A percentile compares a stretch with the other conserved stretches of the same genome.
Conservation (phyloP, 2,329 filamentous ascomycete genomes). For the Colletotrichum trifolii region DNA sequence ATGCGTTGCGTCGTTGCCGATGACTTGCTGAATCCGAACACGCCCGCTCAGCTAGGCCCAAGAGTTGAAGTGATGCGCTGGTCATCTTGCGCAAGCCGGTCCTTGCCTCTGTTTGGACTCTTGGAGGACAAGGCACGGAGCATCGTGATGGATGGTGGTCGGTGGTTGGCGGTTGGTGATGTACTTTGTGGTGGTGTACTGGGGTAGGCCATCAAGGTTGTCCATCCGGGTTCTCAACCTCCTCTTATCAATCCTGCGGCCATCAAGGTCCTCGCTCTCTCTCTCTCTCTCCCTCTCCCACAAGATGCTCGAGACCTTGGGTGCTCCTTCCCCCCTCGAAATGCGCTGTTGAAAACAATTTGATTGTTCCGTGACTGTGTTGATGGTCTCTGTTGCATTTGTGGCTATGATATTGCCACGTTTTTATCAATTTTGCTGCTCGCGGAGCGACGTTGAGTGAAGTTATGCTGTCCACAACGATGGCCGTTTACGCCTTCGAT, state of each 20-base stretch:
- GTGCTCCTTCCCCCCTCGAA: neutral
- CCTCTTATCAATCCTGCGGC: slow-evolving; percentile 21
- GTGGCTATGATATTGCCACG: too few species aligned
- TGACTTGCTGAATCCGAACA: neutral
- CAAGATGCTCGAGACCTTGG: too few species aligned
- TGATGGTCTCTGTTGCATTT: too few species aligned
- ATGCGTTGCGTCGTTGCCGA: slow-evolving; percentile 18
- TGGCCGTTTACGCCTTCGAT: too few species aligned
- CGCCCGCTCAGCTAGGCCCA: slow-evolving; percentile 6
- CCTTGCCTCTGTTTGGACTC: too few species aligned
- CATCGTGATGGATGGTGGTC: slow-evolving; percentile 13
- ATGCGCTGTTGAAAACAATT: neutral
- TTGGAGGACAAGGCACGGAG: neutral
- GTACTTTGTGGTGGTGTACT: slow-evolving; percentile 10
- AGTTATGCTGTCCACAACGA: too few species aligned
- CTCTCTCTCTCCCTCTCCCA: neutral
- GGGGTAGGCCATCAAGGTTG: slow-evolving; percentile 36
- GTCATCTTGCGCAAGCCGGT: slow-evolving; percentile 1
- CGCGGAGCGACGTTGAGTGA: too few species aligned
- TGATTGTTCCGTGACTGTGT: too few species aligned
- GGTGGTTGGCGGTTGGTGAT: slow-evolving; percentile 23
- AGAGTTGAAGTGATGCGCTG: slow-evolving; percentile 18
- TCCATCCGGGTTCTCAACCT: slow-evolving; percentile 33
- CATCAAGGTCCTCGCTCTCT: slow-evolving; percentile 36
- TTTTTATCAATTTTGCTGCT: too few species aligned